Evolutionary conservation across 2,329 filamentous ascomycete species (phyloP), one percentile per base, ranked within the genome.

Genomic region (Neopestalotiopsis sp.): DNA sequence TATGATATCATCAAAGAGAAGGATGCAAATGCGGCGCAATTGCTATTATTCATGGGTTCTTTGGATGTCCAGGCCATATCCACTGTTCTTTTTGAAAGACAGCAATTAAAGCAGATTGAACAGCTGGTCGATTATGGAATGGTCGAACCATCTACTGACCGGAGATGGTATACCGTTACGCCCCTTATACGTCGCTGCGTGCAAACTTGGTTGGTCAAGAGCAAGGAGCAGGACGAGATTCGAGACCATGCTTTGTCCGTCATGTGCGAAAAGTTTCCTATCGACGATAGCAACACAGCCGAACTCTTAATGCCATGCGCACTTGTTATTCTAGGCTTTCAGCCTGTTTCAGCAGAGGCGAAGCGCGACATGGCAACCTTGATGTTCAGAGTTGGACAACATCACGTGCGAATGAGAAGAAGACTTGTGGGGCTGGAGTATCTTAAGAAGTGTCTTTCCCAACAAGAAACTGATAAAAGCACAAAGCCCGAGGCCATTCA

Each of bases 81-180:
- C 6, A 34, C 24, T 5, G 30, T 59, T 9, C 30, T 59, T 4
- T 59, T 59, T 32, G 57, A 59, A 34, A 30, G 57, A 59, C 57
- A 59, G 12, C 20, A 59, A 0, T 5, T 20, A 5, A 2, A 6
- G 20, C 52, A 13, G 1, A 20, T 65, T 13, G 45, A n/a, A 34
- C 13, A 34, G 9, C 17, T 65, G 42, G 63, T 65, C 9, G 45
- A 56, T 1, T 56, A 52, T 17, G 63, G 63, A 10, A 65, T 65
- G 63, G 52, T 65, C 13, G 63, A 65, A 2, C 63, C 63, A 2
- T 65, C 63, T 4, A 56, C 40, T 3, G 63, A 65, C 5, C 20
- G 28, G 28, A 49, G 63, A 6, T 12, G 56, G 2, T 30, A 52
- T 28, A 52, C 30, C 63, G 12, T 65, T 9, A 65, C 63, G 13